These are phyloP conservation scores for Xylariales sp. DNA, from an alignment of 2,329 filamentous ascomycete genomes.

Conservation along the genomic window DNA sequence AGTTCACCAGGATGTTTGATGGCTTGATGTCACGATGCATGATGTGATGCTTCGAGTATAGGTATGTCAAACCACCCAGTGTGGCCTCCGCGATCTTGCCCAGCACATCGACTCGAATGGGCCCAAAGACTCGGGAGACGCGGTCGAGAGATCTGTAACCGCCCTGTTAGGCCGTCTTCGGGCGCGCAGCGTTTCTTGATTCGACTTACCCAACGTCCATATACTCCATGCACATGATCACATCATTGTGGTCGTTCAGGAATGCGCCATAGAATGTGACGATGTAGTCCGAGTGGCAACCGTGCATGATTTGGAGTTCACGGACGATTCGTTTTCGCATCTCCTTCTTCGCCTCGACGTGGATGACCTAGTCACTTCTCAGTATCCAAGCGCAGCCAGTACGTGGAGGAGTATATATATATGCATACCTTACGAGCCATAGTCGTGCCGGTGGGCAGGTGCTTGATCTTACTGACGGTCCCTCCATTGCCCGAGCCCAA, in stretches of 20 bases:
- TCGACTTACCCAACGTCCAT: conserved; percentile 93
- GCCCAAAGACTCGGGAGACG: conserved; percentile 91
- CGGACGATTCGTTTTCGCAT: conserved; percentile 95
- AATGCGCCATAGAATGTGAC: conserved; percentile 98
- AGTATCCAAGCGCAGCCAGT: not conserved
- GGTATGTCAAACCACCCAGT: conserved; percentile 86
- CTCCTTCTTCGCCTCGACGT: conserved; percentile 96
- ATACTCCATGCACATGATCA: conserved; percentile 99
- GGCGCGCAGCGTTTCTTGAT: not conserved
- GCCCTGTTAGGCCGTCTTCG: conserved; percentile 17
- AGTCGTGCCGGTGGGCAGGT: conserved; percentile 87
- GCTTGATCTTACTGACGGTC: conserved; percentile 96
- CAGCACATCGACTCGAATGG: conserved; percentile 89
- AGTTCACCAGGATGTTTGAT: conserved; percentile 96
- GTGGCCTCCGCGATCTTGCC: conserved; percentile 98
- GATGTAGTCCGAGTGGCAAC: conserved; percentile 94
- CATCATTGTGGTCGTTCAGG: conserved; percentile 92
- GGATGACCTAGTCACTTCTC: conserved; percentile 68
- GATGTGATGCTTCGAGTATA: conserved; percentile 93
- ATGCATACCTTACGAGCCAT: conserved; percentile 94
- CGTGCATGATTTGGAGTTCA: conserved; percentile 97
- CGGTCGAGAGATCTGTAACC: conserved; percentile 74
- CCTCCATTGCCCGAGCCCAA: conserved; percentile 94
- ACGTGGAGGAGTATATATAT: conserved; percentile 15
- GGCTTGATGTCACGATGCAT: conserved; percentile 99